phyloP scores from a whole-genome alignment of 257 asterid species.

The Lycium barbarum region DNA sequence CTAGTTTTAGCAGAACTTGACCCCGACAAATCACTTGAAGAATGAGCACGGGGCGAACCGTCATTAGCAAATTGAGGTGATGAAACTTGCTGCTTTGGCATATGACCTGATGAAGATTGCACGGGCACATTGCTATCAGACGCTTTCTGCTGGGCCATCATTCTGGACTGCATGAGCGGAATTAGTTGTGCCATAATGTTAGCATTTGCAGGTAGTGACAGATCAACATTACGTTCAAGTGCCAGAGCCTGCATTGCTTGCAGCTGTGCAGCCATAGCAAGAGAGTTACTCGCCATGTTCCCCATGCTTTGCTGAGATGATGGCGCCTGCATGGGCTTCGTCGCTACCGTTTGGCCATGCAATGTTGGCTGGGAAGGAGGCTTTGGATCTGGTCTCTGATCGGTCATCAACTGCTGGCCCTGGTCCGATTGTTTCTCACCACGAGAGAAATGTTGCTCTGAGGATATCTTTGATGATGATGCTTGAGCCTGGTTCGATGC shows the following conservation, averaged over 20 bases:
- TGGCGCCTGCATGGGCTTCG: conserved; percentile 57
- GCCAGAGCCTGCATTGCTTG: conserved; percentile 94
- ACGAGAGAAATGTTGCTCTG: conserved; percentile 55
- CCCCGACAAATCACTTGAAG: conserved; percentile 81
- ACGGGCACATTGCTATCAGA: conserved; percentile 60
- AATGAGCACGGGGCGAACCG: conserved; percentile 80
- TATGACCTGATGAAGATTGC: conserved; percentile 58
- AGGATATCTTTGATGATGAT: conserved; percentile 71
- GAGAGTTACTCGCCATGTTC: conserved; percentile 64
- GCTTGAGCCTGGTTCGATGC: conserved; percentile 70
- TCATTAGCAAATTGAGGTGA: conserved; percentile 75
- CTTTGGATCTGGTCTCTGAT: conserved; percentile 68
- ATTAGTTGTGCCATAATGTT: conserved; percentile 75
- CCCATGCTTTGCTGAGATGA: conserved; percentile 71
- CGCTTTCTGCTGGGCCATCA: conserved; percentile 76
- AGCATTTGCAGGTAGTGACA: conserved; percentile 91
- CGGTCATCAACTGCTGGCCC: conserved; percentile 58
- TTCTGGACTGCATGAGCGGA: conserved; percentile 83
- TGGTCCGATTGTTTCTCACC: conserved; percentile 67
- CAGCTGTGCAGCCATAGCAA: conserved; percentile 87
- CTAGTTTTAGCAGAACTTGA: conserved; percentile 84
- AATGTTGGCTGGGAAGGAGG: conserved; percentile 50
- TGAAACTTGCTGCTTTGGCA: conserved; percentile 65
- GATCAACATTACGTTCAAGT: conserved; percentile 86
- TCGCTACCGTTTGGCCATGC: conserved; percentile 66